Percentiles rank a stretch among this genome's conserved stretches.
Evolutionary conservation across 371 early-diverging fungal species (phyloP).

Genomic region (Dichotomocladium elegans): DNA sequence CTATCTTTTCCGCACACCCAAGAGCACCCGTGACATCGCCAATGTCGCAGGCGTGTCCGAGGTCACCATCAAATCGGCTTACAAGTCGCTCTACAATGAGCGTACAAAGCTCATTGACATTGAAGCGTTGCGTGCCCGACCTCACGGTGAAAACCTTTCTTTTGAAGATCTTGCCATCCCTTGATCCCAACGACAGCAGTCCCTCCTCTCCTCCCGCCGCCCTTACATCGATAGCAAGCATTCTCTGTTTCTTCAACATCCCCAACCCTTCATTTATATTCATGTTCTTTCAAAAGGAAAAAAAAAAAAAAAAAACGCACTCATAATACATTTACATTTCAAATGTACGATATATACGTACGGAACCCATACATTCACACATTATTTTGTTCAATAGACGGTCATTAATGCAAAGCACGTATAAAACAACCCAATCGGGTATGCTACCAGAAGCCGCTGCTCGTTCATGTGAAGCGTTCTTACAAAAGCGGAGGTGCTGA

Average conservation of each 20-base stretch:
- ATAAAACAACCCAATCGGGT: not conserved
- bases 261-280: not conserved
- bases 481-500: not conserved
- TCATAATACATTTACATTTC: not conserved
- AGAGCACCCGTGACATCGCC: slow-evolving; percentile 77
- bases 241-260: not conserved
- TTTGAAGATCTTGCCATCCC: slow-evolving; percentile 51
- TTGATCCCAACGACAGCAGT: no score
- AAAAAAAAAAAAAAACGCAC: not conserved
- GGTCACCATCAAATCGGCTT: slow-evolving; percentile 85
- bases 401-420: not conserved
- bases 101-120: slow-evolving; percentile 54
- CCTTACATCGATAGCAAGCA: no score
- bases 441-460: not conserved
- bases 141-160: slow-evolving; percentile 37
- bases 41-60: slow-evolving; percentile 86
- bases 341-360: no score
- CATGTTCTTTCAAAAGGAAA: not conserved
- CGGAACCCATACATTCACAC: no score
- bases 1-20: slow-evolving; percentile 62
- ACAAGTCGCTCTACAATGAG: slow-evolving; percentile 67
- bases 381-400: not conserved
- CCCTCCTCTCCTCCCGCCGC: no score
- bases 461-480: not conserved
- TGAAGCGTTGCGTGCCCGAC: slow-evolving; percentile 36